These are phyloP conservation scores for Phytopythium kandeliae DNA, from an alignment of 352 stramenopile genomes.

Conservation along the genomic window DNA sequence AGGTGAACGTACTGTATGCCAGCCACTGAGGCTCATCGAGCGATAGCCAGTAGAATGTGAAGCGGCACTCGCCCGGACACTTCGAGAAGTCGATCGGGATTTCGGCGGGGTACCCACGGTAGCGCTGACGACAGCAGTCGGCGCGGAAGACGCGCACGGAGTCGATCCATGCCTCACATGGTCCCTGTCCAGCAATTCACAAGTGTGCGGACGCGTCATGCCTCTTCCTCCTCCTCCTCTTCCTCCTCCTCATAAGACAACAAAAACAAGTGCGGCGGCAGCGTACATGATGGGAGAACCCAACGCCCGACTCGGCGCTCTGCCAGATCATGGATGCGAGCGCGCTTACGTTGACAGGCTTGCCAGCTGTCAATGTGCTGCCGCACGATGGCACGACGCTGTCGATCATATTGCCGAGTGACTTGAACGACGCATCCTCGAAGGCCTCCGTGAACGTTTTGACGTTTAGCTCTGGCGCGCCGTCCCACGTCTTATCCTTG, in stretches of 20 bases:
- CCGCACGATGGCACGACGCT: slow-evolving; percentile 9
- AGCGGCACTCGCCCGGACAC: slow-evolving; percentile 26
- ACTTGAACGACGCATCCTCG: slow-evolving; percentile 10
- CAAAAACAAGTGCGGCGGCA: not conserved
- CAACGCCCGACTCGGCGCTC: slow-evolving; percentile 14
- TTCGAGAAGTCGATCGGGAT: slow-evolving; percentile 39
- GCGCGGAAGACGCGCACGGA: slow-evolving; percentile 18
- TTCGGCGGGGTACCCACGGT: slow-evolving; percentile 18
- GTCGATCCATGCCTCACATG: slow-evolving; percentile 46
- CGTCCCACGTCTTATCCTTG: slow-evolving; percentile 15
- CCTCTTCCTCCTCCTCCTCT: no score
- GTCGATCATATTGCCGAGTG: slow-evolving; percentile 23
- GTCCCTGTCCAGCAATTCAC: slow-evolving; percentile 14
- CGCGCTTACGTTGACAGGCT: slow-evolving; percentile 5
- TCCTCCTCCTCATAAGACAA: not conserved
- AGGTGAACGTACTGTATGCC: slow-evolving; percentile 25
- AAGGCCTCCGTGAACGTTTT: slow-evolving; percentile 22
- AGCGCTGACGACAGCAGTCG: slow-evolving; percentile 30
- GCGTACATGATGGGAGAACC: slow-evolving; percentile 29
- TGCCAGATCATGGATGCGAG: slow-evolving; percentile 19
- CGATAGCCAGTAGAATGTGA: slow-evolving; percentile 44
- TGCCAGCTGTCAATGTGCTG: slow-evolving; percentile 12
- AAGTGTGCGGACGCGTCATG: not conserved
- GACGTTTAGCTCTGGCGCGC: slow-evolving; percentile 15
- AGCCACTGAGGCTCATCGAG: slow-evolving; percentile 23